A percentile compares a stretch with the other conserved stretches of the same genome.
phyloP scores from a whole-genome alignment of 2,329 filamentous ascomycete species.

The Thelonectria discophora region DNA sequence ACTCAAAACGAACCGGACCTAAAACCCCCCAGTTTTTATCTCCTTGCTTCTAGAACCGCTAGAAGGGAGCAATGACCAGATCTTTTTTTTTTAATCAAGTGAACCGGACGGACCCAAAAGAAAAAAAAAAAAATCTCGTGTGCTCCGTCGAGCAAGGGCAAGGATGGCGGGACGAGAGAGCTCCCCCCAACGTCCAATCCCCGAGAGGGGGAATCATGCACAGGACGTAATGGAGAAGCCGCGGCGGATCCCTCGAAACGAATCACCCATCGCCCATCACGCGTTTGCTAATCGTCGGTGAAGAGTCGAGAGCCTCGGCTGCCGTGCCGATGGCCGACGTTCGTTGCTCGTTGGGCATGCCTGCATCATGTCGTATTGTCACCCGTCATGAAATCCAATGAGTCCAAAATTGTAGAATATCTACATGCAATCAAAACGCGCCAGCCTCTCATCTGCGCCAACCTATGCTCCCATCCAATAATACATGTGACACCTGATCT shows the following conservation, averaged over 20 bases:
- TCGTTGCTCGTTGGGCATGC: slow-evolving; percentile 32
- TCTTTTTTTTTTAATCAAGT: no score
- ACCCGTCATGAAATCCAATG: not conserved
- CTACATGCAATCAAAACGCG: not conserved
- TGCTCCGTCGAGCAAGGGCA: not conserved
- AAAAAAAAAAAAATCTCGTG: not conserved
- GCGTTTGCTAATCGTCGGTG: slow-evolving; percentile 2
- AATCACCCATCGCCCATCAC: not conserved
- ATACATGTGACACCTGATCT: not conserved
- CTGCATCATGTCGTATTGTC: slow-evolving; percentile 22
- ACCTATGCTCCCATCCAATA: not conserved
- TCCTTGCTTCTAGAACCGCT: slow-evolving; percentile 8
- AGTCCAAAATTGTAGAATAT: not conserved
- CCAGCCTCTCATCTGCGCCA: not conserved
- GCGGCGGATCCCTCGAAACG: not conserved
- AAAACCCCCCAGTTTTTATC: not conserved
- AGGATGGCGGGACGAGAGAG: not conserved
- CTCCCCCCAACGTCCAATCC: not conserved
- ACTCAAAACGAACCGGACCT: no score
- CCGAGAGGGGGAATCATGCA: not conserved
- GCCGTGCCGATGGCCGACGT: not conserved
- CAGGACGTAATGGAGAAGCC: not conserved
- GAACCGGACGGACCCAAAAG: no score
- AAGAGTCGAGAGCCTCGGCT: not conserved
- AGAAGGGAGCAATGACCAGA: not conserved